Conservation (phyloP, 1,284 basidiomycete genomes). For the Pisolithus thermaeus region DNA sequence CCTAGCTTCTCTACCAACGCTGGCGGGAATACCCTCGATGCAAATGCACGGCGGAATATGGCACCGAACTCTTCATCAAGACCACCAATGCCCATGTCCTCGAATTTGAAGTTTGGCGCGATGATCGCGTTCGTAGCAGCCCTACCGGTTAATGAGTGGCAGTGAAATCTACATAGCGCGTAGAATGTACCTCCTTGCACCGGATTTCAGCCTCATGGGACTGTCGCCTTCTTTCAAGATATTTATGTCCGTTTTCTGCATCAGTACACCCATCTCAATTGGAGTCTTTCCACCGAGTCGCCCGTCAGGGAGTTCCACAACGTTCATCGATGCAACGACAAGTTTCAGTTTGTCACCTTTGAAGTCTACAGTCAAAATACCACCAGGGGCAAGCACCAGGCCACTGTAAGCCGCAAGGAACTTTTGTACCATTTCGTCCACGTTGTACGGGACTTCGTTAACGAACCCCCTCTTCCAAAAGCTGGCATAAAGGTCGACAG, state of each 20-base stretch:
- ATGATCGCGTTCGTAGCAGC: slow-evolving; percentile 93
- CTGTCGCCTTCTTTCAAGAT: slow-evolving; percentile 83
- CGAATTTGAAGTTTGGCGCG: slow-evolving; percentile 98
- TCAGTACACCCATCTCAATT: slow-evolving; percentile 68
- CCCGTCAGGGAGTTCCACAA: slow-evolving; percentile 64
- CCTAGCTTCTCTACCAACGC: slow-evolving; percentile 96
- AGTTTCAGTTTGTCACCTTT: slow-evolving; percentile 83
- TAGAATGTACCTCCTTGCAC: slow-evolving; percentile 71
- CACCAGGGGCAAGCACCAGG: slow-evolving; percentile 68
- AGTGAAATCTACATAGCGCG: not conserved
- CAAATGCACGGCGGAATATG: slow-evolving; percentile 98
- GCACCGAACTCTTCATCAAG: slow-evolving; percentile 93
- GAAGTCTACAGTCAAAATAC: slow-evolving; percentile 86
- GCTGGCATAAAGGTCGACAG: slow-evolving; percentile 74
- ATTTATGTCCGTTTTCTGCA: slow-evolving; percentile 87
- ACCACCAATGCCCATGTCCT: slow-evolving; percentile 99
- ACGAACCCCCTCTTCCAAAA: slow-evolving; percentile 64
- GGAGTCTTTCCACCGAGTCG: slow-evolving; percentile 27
- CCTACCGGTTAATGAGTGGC: slow-evolving; percentile 34
- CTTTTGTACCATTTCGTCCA: slow-evolving; percentile 77
- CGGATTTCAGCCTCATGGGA: slow-evolving; percentile 87
- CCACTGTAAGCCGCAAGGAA: slow-evolving; percentile 66
- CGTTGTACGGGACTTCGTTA: slow-evolving; percentile 69
- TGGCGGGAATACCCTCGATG: slow-evolving; percentile 96
- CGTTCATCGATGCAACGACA: slow-evolving; percentile 59